These are phyloP conservation scores for Phytopythium ostracodes DNA, from an alignment of 352 stramenopile species.

Conservation along the genomic window DNA sequence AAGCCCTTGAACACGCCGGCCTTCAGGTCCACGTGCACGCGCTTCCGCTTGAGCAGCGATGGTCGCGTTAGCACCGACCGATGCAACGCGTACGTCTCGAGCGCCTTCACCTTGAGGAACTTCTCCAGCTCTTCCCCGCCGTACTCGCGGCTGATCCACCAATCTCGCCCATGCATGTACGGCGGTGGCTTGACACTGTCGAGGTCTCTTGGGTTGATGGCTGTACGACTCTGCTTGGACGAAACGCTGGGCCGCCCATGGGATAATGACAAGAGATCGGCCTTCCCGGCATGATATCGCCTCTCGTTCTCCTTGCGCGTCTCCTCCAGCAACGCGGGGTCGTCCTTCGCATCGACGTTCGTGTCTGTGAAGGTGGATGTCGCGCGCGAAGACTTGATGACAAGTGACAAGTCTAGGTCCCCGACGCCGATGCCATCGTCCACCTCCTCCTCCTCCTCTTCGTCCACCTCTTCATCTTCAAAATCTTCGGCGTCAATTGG, in stretches of 20 bases:
- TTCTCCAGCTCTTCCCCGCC: constrained; percentile 77
- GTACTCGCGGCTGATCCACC: constrained; percentile 60
- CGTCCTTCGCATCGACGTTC: constrained; percentile 2
- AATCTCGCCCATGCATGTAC: constrained; percentile 61
- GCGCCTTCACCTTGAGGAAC: constrained; percentile 57
- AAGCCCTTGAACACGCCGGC: constrained; percentile 82
- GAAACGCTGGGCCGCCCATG: not conserved
- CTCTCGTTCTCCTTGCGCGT: constrained; percentile 37
- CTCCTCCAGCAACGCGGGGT: constrained; percentile 56
- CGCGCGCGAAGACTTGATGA: constrained; percentile 18
- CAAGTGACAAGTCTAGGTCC: constrained; percentile 23
- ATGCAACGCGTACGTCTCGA: constrained; percentile 75
- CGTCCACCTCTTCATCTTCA: constrained; percentile 9
- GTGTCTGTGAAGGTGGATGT: constrained; percentile 5
- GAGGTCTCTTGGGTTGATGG: not conserved
- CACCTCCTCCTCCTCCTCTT: constrained; percentile 10
- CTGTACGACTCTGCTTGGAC: not conserved
- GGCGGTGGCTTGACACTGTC: constrained; percentile 16
- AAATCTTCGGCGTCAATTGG: constrained; percentile 3
- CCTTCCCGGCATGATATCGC: constrained; percentile 46
- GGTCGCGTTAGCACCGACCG: constrained; percentile 54
- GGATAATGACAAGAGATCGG: constrained; percentile 28
- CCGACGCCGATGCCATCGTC: constrained; percentile 70
- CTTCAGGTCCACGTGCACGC: constrained; percentile 47
- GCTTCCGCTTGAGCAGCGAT: constrained; percentile 47